Percentiles rank a stretch among this genome's conserved stretches.
phyloP scores from a whole-genome alignment of 352 stramenopile genomes.

The Phytopythium chamaehyphon region DNA sequence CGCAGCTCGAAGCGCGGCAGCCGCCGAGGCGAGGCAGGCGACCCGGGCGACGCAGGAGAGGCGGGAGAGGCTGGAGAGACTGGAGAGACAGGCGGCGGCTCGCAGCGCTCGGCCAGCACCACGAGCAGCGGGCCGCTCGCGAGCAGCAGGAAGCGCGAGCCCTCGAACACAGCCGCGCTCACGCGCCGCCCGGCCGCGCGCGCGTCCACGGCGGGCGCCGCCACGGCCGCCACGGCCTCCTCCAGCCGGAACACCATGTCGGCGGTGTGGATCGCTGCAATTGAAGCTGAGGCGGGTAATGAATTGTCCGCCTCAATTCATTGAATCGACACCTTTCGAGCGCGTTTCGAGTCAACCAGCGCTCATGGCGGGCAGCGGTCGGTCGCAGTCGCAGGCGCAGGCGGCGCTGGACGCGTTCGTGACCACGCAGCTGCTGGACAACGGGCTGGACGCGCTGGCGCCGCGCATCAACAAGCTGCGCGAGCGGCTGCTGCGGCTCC shows the following conservation, averaged over 20 bases:
- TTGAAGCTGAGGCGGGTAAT: too few relatives aligned
- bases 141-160: constrained; percentile 59
- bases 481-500: constrained; percentile 34
- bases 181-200: constrained; percentile 19
- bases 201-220: constrained; percentile 20
- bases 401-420: constrained; percentile 62
- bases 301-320: too few relatives aligned
- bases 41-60: too few relatives aligned
- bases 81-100: too few relatives aligned
- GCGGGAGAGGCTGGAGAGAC: too few relatives aligned
- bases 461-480: constrained; percentile 63
- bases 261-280: too few relatives aligned
- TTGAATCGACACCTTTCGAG: too few relatives aligned
- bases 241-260: constrained; percentile 49
- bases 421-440: constrained; percentile 75
- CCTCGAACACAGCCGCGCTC: constrained; percentile 41
- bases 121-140: constrained; percentile 51
- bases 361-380: neutral
- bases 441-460: constrained; percentile 67
- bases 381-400: constrained; percentile 28
- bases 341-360: too few relatives aligned
- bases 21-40: too few relatives aligned
- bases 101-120: constrained; percentile 42
- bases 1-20: constrained; percentile 56
- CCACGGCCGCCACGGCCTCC: constrained; percentile 38